Evolutionary conservation across 2,329 filamentous ascomycete species (phyloP).

Genomic region (Ophiocordyceps sinensis): DNA sequence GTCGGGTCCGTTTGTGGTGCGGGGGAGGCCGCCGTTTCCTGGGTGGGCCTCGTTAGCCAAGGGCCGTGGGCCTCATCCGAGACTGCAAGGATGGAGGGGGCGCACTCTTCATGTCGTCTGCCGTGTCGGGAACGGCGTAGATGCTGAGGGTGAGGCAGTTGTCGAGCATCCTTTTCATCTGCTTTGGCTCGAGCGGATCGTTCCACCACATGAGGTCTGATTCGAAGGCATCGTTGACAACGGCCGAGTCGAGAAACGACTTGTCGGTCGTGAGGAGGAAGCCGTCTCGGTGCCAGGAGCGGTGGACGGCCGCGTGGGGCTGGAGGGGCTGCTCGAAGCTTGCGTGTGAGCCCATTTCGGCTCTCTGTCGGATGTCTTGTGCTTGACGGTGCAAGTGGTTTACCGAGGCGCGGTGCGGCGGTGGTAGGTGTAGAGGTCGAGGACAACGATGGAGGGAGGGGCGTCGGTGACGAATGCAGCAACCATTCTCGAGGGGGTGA

Average conservation of each 20-base stretch:
- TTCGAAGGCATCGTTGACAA: slow-evolving; percentile 39
- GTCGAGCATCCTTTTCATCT: slow-evolving; percentile 36
- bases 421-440: slow-evolving; percentile 2
- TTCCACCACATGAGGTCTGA: slow-evolving; percentile 50
- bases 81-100: neutral
- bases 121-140: slow-evolving; percentile 29
- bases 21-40: slow-evolving; percentile 18
- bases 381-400: neutral
- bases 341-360: slow-evolving; percentile 7
- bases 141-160: slow-evolving; percentile 47
- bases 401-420: slow-evolving; percentile 2
- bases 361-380: too few species aligned
- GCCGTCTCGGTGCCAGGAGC: slow-evolving; percentile 35
- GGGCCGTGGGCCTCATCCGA: neutral
- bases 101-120: slow-evolving; percentile 23
- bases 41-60: neutral
- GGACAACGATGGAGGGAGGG: slow-evolving; percentile 1
- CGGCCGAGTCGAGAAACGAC: slow-evolving; percentile 35
- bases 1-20: slow-evolving; percentile 12
- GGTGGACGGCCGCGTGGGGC: slow-evolving; percentile 16
- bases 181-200: slow-evolving; percentile 29
- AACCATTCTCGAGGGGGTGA: slow-evolving; percentile 5
- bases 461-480: neutral
- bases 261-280: slow-evolving; percentile 50
- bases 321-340: slow-evolving; percentile 7